Base-by-base conservation (phyloP, 2,329 filamentous ascomycete genomes). In the Fusarium abutilonis region DNA sequence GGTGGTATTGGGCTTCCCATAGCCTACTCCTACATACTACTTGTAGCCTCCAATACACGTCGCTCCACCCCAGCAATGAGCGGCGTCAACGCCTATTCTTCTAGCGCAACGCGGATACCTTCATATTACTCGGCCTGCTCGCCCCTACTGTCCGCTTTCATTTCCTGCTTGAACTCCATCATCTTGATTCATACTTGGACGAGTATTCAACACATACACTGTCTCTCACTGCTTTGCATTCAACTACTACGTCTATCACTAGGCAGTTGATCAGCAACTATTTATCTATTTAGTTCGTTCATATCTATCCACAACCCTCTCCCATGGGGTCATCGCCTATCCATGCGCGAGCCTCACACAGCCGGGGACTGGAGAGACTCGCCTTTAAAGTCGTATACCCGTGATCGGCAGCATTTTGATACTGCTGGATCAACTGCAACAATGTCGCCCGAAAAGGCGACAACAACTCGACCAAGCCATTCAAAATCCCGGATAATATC, bases 81-180 rank as follows among this genome's bases (percentile, higher is more conserved):
- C 69, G 68, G 69, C 69, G 67, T 70, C 60, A 61, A 68, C 69
- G 63, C 68, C 66, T 64, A 57, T 43, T 68, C 59, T 47, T 57
- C 63, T 67, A 71, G 66, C 67, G 66, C 69, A 69, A 66, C 58
- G 67, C 63, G 64, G 66, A 70, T 72, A 58, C 65, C 69, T 66
- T 71, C 69, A 72, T 71, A 71, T 66, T 71, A 63, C 64, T 51
- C 50, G 41, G 41, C 58, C 60, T 65, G 52, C 42, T 66, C 64
- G 49, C 55, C 55, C 66, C 57, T 69, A 56, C 57, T 58, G 43
- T 45, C 41, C 42, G 15, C 41, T 52, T 58, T 47, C 47, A 38
- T 35, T 11, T 52, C 48, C 26, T 62, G 48, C 36, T 56, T 40
- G 51, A 46, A 39, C 53, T 52, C 38, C 36, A 42, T 38, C 39